Percentiles rank a stretch among this genome's conserved stretches.
Evolutionary conservation across 2,329 filamentous ascomycete species (phyloP).

Genomic region (Penicillium hesseltinei): DNA sequence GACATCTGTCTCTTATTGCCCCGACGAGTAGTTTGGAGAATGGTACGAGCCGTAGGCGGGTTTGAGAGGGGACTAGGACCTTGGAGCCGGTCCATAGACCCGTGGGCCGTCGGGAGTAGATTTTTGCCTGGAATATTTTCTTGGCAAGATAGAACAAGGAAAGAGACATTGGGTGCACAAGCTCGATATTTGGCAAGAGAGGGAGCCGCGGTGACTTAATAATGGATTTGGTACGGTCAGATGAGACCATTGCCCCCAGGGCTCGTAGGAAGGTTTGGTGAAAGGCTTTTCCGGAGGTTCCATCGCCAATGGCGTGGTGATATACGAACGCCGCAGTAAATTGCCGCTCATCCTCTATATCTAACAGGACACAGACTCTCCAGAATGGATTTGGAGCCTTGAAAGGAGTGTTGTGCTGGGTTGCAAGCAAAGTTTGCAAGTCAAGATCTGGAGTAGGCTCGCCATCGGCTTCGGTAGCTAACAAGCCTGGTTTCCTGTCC

Average conservation of each 20-base stretch:
- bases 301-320: slow-evolving; percentile 51
- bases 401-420: slow-evolving; percentile 45
- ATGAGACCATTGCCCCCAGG: slow-evolving; percentile 24
- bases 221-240: slow-evolving; percentile 19
- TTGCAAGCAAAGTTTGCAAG: slow-evolving; percentile 41
- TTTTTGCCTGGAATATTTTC: slow-evolving; percentile 33
- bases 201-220: slow-evolving; percentile 27
- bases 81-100: slow-evolving; percentile 39
- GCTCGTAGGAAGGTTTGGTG: slow-evolving; percentile 44
- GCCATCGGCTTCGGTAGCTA: slow-evolving; percentile 18
- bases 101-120: slow-evolving; percentile 30
- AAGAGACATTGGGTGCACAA: slow-evolving; percentile 40
- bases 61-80: slow-evolving; percentile 25
- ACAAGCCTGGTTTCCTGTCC: slow-evolving; percentile 18
- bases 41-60: slow-evolving; percentile 31
- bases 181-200: slow-evolving; percentile 44
- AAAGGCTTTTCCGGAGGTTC: slow-evolving; percentile 47
- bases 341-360: slow-evolving; percentile 17
- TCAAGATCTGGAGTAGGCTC: slow-evolving; percentile 34
- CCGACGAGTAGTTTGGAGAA: slow-evolving; percentile 32
- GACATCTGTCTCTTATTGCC: slow-evolving; percentile 34
- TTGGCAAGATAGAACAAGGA: slow-evolving; percentile 37
- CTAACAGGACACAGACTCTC: slow-evolving; percentile 44
- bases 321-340: slow-evolving; percentile 49
- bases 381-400: slow-evolving; percentile 42